Conservation (phyloP, 2,329 filamentous ascomycete genomes). For the Pseudogymnoascus sp. region DNA sequence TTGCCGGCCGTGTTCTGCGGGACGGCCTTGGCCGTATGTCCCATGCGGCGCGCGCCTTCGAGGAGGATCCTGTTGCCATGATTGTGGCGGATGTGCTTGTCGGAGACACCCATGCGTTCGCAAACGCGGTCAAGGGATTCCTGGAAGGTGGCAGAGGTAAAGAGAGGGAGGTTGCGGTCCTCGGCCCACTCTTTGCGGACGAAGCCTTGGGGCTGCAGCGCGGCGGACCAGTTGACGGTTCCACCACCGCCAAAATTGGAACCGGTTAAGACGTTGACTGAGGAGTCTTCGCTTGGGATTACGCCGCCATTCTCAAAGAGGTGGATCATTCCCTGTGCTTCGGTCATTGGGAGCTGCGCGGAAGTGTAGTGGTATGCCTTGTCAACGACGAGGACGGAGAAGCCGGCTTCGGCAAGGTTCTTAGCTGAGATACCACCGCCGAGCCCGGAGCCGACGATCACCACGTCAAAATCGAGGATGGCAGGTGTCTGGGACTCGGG, state of each 20-base stretch:
- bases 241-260: constrained; percentile 78
- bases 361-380: constrained; percentile 71
- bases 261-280: constrained; percentile 56
- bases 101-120: constrained; percentile 65
- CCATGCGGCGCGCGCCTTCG: constrained; percentile 64
- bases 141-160: constrained; percentile 66
- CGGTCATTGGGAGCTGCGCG: constrained; percentile 64
- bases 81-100: constrained; percentile 61
- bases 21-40: constrained; percentile 59
- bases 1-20: constrained; percentile 71
- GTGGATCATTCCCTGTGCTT: constrained; percentile 48
- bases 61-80: constrained; percentile 62
- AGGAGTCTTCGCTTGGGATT: constrained; percentile 45
- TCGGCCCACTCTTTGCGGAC: constrained; percentile 77
- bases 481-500: constrained; percentile 33
- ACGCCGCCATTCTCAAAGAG: constrained; percentile 63
- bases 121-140: constrained; percentile 72
- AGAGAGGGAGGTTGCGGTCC: constrained; percentile 57
- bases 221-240: constrained; percentile 74
- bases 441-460: constrained; percentile 80
- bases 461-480: constrained; percentile 66
- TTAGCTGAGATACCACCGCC: constrained; percentile 77
- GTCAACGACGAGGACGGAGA: constrained; percentile 70
- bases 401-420: constrained; percentile 66
- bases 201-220: constrained; percentile 58